phyloP scores from a whole-genome alignment of 2,329 filamentous ascomycete genomes.

The Alternaria conjuncta region DNA sequence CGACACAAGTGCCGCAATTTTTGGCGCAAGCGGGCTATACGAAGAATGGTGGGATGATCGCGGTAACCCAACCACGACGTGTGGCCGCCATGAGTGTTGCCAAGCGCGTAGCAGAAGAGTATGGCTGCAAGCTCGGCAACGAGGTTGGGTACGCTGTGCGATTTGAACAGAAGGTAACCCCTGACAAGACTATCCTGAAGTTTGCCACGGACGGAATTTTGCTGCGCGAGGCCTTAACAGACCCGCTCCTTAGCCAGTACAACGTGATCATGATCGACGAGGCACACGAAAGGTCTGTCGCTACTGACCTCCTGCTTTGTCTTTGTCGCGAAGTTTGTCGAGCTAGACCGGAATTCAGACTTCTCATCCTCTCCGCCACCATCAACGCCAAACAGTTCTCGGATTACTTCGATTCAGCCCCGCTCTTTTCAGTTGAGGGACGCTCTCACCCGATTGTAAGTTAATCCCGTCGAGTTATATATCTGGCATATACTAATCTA shows the following conservation, averaged over 20 bases:
- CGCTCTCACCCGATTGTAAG: conserved; percentile 77
- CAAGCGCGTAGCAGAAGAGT: conserved; percentile 90
- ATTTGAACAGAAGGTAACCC: too few relatives aligned
- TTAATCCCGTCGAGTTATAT: conserved; percentile 44
- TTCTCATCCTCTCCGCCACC: conserved; percentile 92
- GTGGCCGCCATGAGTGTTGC: conserved; percentile 98
- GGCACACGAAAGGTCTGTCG: conserved; percentile 90
- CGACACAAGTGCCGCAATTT: conserved; percentile 93
- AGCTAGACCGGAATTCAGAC: conserved; percentile 81
- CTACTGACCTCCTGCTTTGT: conserved; percentile 88
- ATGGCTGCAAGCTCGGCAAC: conserved; percentile 88
- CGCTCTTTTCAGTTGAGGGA: too few relatives aligned
- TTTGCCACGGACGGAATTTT: conserved; percentile 92
- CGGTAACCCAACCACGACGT: conserved; percentile 91
- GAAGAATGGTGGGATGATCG: conserved; percentile 74
- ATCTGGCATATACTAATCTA: background rate
- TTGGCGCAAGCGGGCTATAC: conserved; percentile 68
- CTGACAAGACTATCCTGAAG: conserved; percentile 60
- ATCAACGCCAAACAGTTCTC: conserved; percentile 94
- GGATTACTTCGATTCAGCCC: too few relatives aligned
- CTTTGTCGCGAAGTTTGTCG: conserved; percentile 87
- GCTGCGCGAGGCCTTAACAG: too few relatives aligned
- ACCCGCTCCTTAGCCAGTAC: too few relatives aligned
- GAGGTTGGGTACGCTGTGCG: conserved; percentile 95
- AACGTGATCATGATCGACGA: conserved; percentile 86